phyloP scores from a whole-genome alignment of 768 basidiomycete genomes.

The Mycena leptocephala region DNA sequence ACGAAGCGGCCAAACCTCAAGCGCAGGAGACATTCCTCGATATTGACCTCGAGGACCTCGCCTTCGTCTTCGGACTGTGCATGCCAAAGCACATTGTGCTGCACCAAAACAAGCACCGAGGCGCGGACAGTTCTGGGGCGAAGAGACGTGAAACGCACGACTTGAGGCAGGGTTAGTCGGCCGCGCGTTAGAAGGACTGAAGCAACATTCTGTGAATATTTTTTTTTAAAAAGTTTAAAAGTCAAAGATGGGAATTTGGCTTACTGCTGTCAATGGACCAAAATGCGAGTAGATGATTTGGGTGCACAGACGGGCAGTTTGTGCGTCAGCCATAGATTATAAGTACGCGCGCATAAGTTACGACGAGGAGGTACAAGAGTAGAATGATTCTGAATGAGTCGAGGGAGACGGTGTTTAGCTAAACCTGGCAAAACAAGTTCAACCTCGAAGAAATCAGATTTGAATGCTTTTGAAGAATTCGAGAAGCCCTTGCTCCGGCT shows the following conservation, averaged over 20 bases:
- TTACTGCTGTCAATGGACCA: constrained; percentile 61
- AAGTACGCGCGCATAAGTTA: constrained; percentile 24
- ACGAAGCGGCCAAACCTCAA: constrained; percentile 89
- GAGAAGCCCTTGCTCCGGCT: too few species aligned
- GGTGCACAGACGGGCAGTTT: constrained; percentile 66
- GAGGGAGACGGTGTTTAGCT: not conserved
- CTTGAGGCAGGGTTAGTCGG: constrained; percentile 79
- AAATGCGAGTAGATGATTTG: constrained; percentile 70
- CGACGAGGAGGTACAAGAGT: not conserved
- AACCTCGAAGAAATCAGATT: too few species aligned
- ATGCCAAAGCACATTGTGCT: constrained; percentile 95
- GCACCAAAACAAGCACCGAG: constrained; percentile 84
- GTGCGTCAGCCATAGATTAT: constrained; percentile 64
- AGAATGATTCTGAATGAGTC: not conserved
- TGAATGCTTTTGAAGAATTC: too few species aligned
- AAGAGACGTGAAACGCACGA: constrained; percentile 79
- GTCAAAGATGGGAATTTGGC: constrained; percentile 37
- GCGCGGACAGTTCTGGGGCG: constrained; percentile 80
- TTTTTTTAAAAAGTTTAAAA: not conserved
- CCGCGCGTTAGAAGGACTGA: constrained; percentile 85
- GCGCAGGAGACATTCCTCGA: constrained; percentile 87
- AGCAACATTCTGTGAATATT: constrained; percentile 78
- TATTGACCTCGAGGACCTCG: constrained; percentile 87
- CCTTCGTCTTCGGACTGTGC: constrained; percentile 79
- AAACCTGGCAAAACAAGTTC: not conserved